Conservation (phyloP, 163 green algal genomes). For the Scenedesmus sp. region DNA sequence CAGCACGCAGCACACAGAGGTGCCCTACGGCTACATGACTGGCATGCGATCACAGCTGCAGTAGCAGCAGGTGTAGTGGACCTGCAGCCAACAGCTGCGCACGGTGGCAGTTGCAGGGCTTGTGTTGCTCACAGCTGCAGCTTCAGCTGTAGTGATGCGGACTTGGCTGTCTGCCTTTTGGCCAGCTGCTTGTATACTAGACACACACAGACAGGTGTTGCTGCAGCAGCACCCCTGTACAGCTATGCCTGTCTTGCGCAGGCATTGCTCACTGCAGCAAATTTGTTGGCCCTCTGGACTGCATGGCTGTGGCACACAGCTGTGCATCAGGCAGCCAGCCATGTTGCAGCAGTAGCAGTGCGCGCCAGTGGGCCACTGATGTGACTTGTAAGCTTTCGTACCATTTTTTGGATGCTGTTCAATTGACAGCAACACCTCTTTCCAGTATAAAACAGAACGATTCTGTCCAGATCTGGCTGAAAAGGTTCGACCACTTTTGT, state of each 20-base stretch:
- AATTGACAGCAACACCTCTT: too few relatives aligned
- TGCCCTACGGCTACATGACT: slow-evolving; percentile 83
- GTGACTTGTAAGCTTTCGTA: too few relatives aligned
- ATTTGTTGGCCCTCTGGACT: not conserved
- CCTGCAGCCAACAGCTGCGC: not conserved
- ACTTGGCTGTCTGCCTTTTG: not conserved
- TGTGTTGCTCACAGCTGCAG: not conserved
- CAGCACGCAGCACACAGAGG: slow-evolving; percentile 59
- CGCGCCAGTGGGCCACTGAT: too few relatives aligned
- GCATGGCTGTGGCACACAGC: too few relatives aligned
- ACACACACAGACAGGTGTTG: not conserved
- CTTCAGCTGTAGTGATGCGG: not conserved
- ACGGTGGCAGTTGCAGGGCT: too few relatives aligned
- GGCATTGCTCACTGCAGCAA: not conserved
- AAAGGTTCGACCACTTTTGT: too few relatives aligned
- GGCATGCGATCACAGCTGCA: slow-evolving; percentile 75
- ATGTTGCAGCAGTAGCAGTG: too few relatives aligned
- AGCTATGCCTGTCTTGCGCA: not conserved
- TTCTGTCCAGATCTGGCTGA: too few relatives aligned
- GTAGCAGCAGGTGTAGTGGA: not conserved
- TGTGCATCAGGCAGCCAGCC: too few relatives aligned
- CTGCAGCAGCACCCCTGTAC: not conserved
- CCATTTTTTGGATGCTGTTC: too few relatives aligned
- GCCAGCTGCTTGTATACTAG: not conserved
- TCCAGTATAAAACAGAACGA: too few relatives aligned